Conservation (phyloP, 2,329 filamentous ascomycete genomes). For the Diplodia mutila region DNA sequence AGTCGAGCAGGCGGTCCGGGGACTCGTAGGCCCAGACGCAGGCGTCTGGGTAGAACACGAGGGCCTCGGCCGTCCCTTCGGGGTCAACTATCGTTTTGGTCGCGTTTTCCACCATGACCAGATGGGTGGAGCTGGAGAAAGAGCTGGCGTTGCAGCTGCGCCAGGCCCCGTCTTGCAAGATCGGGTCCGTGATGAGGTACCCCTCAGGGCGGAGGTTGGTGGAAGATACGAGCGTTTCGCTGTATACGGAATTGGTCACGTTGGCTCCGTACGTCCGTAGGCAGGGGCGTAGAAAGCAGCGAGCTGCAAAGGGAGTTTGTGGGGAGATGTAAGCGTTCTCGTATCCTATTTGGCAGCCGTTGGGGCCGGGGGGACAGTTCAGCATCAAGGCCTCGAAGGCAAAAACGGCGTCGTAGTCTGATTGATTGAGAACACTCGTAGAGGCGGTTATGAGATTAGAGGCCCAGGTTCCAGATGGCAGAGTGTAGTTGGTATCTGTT, state of each 20-base stretch:
- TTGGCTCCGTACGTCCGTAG: constrained; percentile 3
- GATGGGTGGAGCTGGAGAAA: not conserved
- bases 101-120: not conserved
- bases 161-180: not conserved
- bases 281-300: not conserved
- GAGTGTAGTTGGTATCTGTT: not conserved
- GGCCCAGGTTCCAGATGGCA: not conserved
- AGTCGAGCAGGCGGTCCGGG: not conserved
- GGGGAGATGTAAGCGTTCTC: not conserved
- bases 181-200: not conserved
- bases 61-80: too few species aligned
- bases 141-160: not conserved
- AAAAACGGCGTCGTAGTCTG: not conserved
- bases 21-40: constrained; percentile 7
- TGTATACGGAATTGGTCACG: not conserved
- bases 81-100: too few species aligned
- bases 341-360: too few species aligned
- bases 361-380: too few species aligned
- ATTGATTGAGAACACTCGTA: too few species aligned
- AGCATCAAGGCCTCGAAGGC: constrained; percentile 16
- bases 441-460: not conserved
- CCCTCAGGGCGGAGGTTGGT: too few species aligned
- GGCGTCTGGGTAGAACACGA: not conserved
- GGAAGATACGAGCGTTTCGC: not conserved
- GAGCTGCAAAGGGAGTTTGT: not conserved